These are phyloP conservation scores for Botryotinia calthae DNA, from an alignment of 2,329 filamentous ascomycete species.

Conservation along the genomic window DNA sequence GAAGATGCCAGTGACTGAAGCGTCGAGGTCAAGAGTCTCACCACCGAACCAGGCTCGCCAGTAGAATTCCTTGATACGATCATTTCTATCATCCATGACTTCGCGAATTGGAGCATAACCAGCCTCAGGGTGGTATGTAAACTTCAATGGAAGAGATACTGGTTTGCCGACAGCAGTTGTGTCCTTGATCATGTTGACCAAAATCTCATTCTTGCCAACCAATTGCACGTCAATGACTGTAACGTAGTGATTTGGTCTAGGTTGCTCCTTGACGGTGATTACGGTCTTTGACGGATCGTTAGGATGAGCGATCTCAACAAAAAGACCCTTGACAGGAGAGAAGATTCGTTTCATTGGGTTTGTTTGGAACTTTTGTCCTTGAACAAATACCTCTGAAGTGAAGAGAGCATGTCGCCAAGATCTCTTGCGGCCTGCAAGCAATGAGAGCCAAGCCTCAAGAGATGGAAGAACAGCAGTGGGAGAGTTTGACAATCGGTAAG, in stretches of 20 bases:
- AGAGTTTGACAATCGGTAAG: slow-evolving; percentile 77
- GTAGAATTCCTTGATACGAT: slow-evolving; percentile 99
- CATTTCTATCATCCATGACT: slow-evolving; percentile 93
- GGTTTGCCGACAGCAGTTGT: slow-evolving; percentile 81
- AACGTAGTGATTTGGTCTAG: slow-evolving; percentile 78
- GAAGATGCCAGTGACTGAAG: slow-evolving; percentile 81
- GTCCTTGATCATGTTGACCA: slow-evolving; percentile 89
- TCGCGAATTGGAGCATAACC: slow-evolving; percentile 97
- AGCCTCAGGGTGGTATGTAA: slow-evolving; percentile 91
- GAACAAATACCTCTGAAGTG: slow-evolving; percentile 87
- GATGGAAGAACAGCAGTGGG: slow-evolving; percentile 73
- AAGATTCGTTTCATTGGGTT: slow-evolving; percentile 94
- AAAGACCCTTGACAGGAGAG: slow-evolving; percentile 78
- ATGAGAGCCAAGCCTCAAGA: slow-evolving; percentile 78
- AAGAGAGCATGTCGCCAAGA: slow-evolving; percentile 96
- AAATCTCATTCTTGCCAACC: slow-evolving; percentile 72
- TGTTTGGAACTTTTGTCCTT: slow-evolving; percentile 94
- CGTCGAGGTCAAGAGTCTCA: slow-evolving; percentile 78
- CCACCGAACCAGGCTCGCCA: slow-evolving; percentile 96
- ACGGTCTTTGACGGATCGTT: slow-evolving; percentile 79
- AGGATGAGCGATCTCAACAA: slow-evolving; percentile 82
- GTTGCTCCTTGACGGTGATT: slow-evolving; percentile 84
- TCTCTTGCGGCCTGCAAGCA: slow-evolving; percentile 79
- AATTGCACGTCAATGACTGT: slow-evolving; percentile 86
- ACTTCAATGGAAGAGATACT: slow-evolving; percentile 79